These are phyloP conservation scores for Fusarium mexicanum DNA, from an alignment of 2,329 filamentous ascomycete genomes.

Conservation along the genomic window DNA sequence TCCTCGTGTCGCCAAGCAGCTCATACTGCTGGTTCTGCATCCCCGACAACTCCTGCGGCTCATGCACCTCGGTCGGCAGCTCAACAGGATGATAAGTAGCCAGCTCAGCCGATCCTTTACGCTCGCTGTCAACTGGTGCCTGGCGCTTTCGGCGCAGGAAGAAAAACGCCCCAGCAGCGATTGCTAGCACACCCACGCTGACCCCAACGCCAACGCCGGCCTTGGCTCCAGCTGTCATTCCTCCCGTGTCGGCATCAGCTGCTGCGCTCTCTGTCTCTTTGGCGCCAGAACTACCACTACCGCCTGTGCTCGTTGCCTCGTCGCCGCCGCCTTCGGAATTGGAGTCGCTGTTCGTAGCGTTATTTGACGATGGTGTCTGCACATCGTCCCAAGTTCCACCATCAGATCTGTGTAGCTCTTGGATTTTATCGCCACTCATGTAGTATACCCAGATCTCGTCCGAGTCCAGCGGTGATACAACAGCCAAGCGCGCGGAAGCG, in stretches of 20 bases:
- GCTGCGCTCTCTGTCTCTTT: background rate
- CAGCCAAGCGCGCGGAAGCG: constrained; percentile 10
- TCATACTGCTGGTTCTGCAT: constrained; percentile 3
- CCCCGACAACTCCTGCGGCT: constrained; percentile 10
- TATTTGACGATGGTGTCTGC: background rate
- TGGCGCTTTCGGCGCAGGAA: background rate
- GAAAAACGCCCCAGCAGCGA: background rate
- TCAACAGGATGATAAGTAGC: constrained; percentile 17
- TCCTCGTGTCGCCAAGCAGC: constrained; percentile 15
- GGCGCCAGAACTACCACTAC: background rate
- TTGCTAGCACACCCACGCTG: background rate
- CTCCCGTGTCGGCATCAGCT: background rate
- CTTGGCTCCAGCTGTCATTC: constrained; percentile 21
- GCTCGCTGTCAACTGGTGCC: background rate
- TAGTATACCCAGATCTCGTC: constrained; percentile 28
- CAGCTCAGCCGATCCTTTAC: background rate
- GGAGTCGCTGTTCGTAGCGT: background rate
- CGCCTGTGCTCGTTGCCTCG: background rate
- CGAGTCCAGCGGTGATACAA: constrained; percentile 13
- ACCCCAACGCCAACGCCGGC: constrained; percentile 21
- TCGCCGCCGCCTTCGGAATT: background rate
- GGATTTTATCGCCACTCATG: constrained; percentile 6
- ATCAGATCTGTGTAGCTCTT: constrained; percentile 7
- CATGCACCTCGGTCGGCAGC: background rate
- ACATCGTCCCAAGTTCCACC: constrained; percentile 3